Conservation (phyloP, 2,329 filamentous ascomycete genomes). For the Colletotrichum eleusines region DNA sequence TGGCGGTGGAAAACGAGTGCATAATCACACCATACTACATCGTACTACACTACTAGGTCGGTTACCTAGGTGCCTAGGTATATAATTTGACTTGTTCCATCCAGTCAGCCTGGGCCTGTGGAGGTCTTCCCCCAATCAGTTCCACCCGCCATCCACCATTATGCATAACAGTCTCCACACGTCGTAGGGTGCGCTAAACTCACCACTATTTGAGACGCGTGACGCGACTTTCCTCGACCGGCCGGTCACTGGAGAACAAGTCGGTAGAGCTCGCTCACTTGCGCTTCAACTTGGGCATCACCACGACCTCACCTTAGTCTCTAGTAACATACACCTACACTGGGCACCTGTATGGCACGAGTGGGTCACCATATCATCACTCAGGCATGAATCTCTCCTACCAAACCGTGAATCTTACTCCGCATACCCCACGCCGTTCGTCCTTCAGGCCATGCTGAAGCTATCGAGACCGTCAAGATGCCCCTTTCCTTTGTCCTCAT, state of each 20-base stretch:
- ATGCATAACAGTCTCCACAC: too few relatives aligned
- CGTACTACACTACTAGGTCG: too few relatives aligned
- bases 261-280: background rate
- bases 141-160: background rate
- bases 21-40: conserved; percentile 12
- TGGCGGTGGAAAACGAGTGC: background rate
- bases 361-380: background rate
- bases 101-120: too few relatives aligned
- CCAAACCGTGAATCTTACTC: background rate
- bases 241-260: background rate
- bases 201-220: conserved; percentile 28
- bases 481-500: conserved; percentile 76
- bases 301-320: background rate
- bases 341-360: background rate
- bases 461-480: conserved; percentile 56
- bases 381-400: background rate
- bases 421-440: too few relatives aligned
- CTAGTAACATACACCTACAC: background rate
- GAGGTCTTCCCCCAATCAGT: too few relatives aligned
- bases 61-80: too few relatives aligned
- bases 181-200: background rate
- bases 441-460: conserved; percentile 15
- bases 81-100: conserved; percentile 7
- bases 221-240: conserved; percentile 25
- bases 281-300: conserved; percentile 17